Evolutionary conservation across 768 basidiomycete genomes (phyloP).

Genomic region (Tricholomella constricta): DNA sequence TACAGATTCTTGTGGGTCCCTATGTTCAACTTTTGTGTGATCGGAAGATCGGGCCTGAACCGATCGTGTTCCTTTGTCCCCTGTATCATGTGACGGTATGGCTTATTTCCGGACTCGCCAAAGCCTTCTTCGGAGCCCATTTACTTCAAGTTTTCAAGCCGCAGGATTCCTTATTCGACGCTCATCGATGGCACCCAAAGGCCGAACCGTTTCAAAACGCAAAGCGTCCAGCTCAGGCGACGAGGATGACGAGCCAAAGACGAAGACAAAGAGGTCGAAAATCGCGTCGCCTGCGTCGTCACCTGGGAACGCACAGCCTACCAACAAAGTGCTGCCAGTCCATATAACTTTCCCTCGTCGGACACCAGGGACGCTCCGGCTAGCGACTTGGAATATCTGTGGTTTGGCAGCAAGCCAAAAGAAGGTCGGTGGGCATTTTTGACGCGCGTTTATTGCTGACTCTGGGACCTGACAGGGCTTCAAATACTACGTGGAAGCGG

Average conservation of each 20-base stretch:
- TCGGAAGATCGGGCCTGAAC: constrained; percentile 10
- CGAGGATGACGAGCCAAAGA: constrained; percentile 25
- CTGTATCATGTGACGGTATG: constrained; percentile 7
- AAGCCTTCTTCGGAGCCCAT: not conserved
- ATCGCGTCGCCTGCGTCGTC: constrained; percentile 1
- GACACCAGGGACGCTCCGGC: constrained; percentile 45
- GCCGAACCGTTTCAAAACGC: constrained; percentile 28
- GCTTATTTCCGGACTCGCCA: not conserved
- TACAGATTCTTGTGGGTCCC: constrained; percentile 2
- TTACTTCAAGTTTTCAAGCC: not conserved
- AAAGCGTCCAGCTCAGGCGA: constrained; percentile 28
- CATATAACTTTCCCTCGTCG: constrained; percentile 59
- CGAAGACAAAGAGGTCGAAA: constrained; percentile 23
- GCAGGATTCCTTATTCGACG: not conserved
- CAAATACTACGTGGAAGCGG: constrained; percentile 78
- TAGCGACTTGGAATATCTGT: constrained; percentile 81
- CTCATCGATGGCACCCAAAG: constrained; percentile 15
- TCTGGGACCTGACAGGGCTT: constrained; percentile 56
- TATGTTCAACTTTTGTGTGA: constrained; percentile 10
- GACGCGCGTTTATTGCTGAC: not conserved
- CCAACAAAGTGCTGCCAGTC: constrained; percentile 71
- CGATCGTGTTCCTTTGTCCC: constrained; percentile 7
- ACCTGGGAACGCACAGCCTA: constrained; percentile 58
- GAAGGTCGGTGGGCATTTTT: constrained; percentile 51
- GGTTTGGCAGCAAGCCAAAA: constrained; percentile 74